phyloP scores from a whole-genome alignment of 148 eudicot genomes.

The Nyssa sinensis region DNA sequence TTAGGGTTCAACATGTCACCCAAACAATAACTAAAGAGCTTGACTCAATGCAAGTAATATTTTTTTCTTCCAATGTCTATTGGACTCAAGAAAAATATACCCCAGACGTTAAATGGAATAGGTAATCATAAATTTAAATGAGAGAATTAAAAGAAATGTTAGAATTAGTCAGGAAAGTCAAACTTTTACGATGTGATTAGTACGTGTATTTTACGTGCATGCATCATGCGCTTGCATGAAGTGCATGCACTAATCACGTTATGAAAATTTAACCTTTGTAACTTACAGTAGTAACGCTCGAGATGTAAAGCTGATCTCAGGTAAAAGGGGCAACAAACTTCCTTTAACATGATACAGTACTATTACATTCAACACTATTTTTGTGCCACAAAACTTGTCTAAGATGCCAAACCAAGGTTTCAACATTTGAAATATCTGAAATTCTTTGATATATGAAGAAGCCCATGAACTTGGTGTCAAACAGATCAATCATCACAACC shows the following conservation, averaged over 20 bases:
- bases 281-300: too few species aligned
- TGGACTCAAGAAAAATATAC: background rate
- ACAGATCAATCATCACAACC: background rate
- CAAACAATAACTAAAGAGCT: background rate
- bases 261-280: too few species aligned
- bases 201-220: too few species aligned
- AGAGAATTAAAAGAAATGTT: too few species aligned
- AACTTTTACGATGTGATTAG: too few species aligned
- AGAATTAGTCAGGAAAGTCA: too few species aligned
- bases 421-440: background rate
- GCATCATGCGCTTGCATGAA: too few species aligned
- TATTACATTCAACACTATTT: background rate
- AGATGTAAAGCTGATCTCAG: too few species aligned
- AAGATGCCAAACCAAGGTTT: background rate
- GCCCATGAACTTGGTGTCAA: background rate
- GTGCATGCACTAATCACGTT: too few species aligned
- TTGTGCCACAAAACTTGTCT: background rate
- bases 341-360: background rate
- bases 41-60: background rate
- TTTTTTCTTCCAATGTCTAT: background rate
- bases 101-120: background rate
- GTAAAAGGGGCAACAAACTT: background rate
- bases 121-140: background rate
- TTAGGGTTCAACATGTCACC: background rate
- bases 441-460: background rate